phyloP scores from a whole-genome alignment of 176 grass and related monocot genomes.

The Musa acuminata region DNA sequence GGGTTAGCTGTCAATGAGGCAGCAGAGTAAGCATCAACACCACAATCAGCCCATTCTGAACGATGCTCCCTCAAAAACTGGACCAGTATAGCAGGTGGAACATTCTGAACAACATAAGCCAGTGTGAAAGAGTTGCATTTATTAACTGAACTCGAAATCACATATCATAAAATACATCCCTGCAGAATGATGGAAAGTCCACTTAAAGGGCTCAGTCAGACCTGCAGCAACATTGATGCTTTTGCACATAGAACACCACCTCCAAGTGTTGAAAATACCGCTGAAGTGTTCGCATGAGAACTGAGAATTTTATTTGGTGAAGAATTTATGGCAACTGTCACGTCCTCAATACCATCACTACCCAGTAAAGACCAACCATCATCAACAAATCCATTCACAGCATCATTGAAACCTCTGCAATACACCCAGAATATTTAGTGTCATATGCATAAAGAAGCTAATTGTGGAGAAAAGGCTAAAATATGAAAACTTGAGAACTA shows the following conservation, averaged over 20 bases:
- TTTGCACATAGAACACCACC: constrained; percentile 89
- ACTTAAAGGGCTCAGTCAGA: background rate
- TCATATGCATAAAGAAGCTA: background rate
- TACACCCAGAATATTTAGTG: constrained; percentile 6
- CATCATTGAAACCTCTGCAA: constrained; percentile 95
- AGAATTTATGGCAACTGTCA: constrained; percentile 67
- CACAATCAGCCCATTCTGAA: constrained; percentile 92
- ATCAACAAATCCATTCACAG: constrained; percentile 79
- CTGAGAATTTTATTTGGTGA: constrained; percentile 69
- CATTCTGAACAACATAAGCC: constrained; percentile 48
- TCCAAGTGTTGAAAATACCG: constrained; percentile 50
- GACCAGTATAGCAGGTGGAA: constrained; percentile 78
- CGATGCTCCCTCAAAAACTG: constrained; percentile 94
- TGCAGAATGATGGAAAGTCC: background rate
- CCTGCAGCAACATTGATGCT: constrained; percentile 96
- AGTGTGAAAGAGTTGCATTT: background rate
- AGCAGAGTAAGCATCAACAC: constrained; percentile 80
- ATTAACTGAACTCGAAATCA: background rate
- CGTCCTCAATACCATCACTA: constrained; percentile 76
- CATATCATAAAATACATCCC: background rate
- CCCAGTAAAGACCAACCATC: constrained; percentile 85
- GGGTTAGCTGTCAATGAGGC: constrained; percentile 57
- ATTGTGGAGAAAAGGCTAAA: background rate
- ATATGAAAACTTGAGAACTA: background rate
- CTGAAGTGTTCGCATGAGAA: constrained; percentile 41